Evolutionary conservation across 2,329 filamentous ascomycete species (phyloP).

Genomic region (Leptodontidium sp.): DNA sequence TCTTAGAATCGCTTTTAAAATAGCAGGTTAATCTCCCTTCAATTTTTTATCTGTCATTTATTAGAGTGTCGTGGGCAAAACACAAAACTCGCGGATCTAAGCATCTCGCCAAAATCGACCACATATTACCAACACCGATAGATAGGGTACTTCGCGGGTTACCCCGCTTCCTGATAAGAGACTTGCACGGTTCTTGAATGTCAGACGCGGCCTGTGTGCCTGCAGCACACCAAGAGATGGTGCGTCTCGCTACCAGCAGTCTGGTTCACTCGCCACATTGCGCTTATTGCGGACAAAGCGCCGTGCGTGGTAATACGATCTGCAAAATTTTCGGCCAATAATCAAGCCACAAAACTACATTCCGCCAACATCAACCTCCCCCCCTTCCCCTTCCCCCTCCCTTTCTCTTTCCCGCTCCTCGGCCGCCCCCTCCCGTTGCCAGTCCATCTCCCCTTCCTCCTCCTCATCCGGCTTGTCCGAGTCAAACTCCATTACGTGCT

Average conservation of each 20-base stretch:
- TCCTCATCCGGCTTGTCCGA: neutral
- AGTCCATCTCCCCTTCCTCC: neutral
- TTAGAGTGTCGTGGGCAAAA: too few species aligned
- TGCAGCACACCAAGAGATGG: neutral
- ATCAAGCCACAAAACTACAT: neutral
- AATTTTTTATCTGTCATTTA: too few species aligned
- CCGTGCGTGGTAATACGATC: neutral
- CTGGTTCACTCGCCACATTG: neutral
- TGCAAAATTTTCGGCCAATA: neutral
- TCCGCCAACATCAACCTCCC: neutral
- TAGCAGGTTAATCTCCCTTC: too few species aligned
- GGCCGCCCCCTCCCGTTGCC: neutral
- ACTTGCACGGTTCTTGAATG: neutral
- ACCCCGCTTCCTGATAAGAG: neutral
- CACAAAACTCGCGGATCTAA: too few species aligned
- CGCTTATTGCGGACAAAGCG: neutral
- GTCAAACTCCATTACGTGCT: neutral
- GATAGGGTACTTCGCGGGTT: neutral
- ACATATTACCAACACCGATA: too few species aligned
- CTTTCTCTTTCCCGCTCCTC: neutral
- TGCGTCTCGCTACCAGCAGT: neutral
- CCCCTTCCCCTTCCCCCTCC: neutral
- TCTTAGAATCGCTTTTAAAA: too few species aligned
- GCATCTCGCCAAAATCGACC: too few species aligned
- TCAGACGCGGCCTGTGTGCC: neutral